Conservation (phyloP, 768 basidiomycete species). For the Pleurotus sapidus region DNA sequence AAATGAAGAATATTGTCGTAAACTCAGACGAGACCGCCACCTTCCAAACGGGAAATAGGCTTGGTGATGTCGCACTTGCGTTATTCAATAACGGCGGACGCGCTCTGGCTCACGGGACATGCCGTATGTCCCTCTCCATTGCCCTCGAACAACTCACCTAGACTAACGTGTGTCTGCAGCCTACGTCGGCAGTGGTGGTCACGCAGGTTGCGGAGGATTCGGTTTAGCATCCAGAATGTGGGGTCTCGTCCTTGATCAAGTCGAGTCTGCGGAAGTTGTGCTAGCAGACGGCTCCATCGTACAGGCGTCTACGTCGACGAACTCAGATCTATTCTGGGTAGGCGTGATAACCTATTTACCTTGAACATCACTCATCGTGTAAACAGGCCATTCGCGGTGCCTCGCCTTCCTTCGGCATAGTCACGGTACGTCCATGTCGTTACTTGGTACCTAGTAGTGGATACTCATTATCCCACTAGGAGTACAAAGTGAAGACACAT, state of each 20-base stretch:
- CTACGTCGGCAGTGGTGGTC: constrained; percentile 45
- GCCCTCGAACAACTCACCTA: too few species aligned
- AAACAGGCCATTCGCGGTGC: constrained; percentile 38
- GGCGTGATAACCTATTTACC: neutral
- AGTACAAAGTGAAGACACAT: constrained; percentile 23
- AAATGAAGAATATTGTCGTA: constrained; percentile 31
- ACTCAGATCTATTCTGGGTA: constrained; percentile 54
- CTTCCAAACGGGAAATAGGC: constrained; percentile 34
- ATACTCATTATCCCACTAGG: neutral
- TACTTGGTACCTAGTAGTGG: too few species aligned
- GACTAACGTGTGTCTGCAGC: constrained; percentile 7
- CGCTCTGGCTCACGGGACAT: constrained; percentile 41
- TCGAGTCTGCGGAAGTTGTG: constrained; percentile 26
- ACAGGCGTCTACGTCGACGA: constrained; percentile 30
- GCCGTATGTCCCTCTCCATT: constrained; percentile 20
- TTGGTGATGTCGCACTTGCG: constrained; percentile 34
- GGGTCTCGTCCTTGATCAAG: constrained; percentile 34
- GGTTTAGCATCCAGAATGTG: constrained; percentile 33
- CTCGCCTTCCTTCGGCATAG: constrained; percentile 37
- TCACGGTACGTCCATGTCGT: too few species aligned
- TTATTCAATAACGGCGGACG: constrained; percentile 32
- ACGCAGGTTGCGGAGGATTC: constrained; percentile 34
- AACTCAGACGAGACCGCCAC: constrained; percentile 27
- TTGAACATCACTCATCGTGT: neutral
- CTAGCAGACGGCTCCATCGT: constrained; percentile 29